phyloP scores from a whole-genome alignment of 108 stramenopile genomes.

The Mediolabrus comicus region DNA sequence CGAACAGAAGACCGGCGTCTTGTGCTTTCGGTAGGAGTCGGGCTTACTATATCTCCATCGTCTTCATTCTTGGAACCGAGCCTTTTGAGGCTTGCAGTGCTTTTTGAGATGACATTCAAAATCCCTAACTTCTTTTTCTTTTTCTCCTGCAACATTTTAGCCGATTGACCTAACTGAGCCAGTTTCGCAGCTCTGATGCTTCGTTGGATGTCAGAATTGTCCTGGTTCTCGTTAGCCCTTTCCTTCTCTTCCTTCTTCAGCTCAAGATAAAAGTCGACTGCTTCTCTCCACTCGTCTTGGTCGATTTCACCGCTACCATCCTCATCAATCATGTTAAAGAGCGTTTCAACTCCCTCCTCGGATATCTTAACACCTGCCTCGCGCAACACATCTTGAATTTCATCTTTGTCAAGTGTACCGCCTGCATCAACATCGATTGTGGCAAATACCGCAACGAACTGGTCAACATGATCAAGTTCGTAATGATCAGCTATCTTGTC shows the following conservation, averaged over 20 bases:
- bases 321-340: slow-evolving; percentile 27
- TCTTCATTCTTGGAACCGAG: no score
- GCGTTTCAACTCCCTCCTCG: not conserved
- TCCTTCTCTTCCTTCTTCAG: slow-evolving; percentile 4
- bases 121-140: no score
- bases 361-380: slow-evolving; percentile 24
- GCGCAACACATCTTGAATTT: slow-evolving; percentile 14
- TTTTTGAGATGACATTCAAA: no score
- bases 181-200: not conserved
- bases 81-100: no score
- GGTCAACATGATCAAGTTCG: not conserved
- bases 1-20: no score
- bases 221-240: not conserved
- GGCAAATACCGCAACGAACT: slow-evolving; percentile 24
- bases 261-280: slow-evolving; percentile 6
- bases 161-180: not conserved
- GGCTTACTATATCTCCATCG: no score
- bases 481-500: slow-evolving; percentile 3
- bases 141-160: not conserved
- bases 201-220: not conserved
- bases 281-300: slow-evolving; percentile 27
- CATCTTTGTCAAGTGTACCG: slow-evolving; percentile 24
- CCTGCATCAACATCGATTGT: slow-evolving; percentile 24
- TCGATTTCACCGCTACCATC: slow-evolving; percentile 28
- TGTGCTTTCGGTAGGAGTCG: no score